Evolutionary conservation across 2,329 filamentous ascomycete genomes (phyloP).

Genomic region (Ilyonectria sp.): DNA sequence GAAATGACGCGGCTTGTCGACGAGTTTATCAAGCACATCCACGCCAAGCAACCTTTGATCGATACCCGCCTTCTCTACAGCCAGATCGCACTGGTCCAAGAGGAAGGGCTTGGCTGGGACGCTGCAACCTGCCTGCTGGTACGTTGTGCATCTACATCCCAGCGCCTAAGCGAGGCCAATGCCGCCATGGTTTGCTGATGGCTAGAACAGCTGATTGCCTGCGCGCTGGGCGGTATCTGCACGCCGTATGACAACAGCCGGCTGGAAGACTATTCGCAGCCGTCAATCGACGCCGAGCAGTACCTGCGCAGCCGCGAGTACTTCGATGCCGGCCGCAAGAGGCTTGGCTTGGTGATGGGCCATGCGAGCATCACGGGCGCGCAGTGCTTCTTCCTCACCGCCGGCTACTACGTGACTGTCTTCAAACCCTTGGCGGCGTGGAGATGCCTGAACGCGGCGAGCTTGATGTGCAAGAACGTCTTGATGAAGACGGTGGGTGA

Average conservation of each 20-base stretch:
- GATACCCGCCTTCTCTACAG: constrained; percentile 1
- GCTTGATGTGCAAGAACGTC: constrained; percentile 6
- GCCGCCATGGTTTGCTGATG: background rate
- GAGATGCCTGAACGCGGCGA: constrained; percentile 8
- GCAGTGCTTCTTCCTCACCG: constrained; percentile 9
- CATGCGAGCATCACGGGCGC: constrained; percentile 9
- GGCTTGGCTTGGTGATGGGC: constrained; percentile 10
- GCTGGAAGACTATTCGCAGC: constrained; percentile 13
- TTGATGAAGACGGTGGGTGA: constrained; percentile 7
- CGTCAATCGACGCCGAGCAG: constrained; percentile 13
- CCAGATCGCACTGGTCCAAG: constrained; percentile 10
- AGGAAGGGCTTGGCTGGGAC: constrained; percentile 14
- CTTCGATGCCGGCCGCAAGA: constrained; percentile 6
- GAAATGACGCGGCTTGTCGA: constrained; percentile 8
- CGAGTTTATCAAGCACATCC: constrained; percentile 8
- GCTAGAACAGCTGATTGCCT: constrained; percentile 3
- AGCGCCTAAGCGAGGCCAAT: background rate
- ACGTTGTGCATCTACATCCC: background rate
- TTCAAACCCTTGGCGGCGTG: constrained; percentile 6
- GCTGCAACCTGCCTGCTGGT: constrained; percentile 7
- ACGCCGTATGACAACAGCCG: constrained; percentile 5
- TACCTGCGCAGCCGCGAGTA: constrained; percentile 9
- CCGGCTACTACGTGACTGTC: constrained; percentile 9
- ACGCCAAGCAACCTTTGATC: constrained; percentile 10
- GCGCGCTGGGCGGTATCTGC: constrained; percentile 12